Base-by-base conservation (phyloP, 2,329 filamentous ascomycete genomes). In the Sodiomyces alkalinus region DNA sequence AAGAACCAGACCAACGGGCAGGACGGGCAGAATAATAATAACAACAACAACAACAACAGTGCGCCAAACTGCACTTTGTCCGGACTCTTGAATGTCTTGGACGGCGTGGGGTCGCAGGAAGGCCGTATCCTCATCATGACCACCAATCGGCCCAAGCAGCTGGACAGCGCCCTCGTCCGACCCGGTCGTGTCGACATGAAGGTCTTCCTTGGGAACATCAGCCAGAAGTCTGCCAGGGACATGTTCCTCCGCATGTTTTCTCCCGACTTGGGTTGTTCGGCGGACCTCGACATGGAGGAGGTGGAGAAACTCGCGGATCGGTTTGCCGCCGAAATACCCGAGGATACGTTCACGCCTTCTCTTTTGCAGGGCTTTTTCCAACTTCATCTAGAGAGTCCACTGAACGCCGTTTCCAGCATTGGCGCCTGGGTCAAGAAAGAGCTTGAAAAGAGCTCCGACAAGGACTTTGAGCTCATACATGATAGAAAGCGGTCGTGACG, bases 81-180 rank as follows among this genome's bases (percentile, higher is more conserved):
- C 0, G 74, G 71, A 0, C 52, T 82, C 0, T 54, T 82, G 16
- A 82, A 81, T 34, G 69, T 74, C 7, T 64, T 82, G 7, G 76
- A 82, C 37, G 77, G 77, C 3, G 73, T 80, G 0, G 74, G 73
- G 0, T 72, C 70, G 0, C 67, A 70, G 29, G 76, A 82, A 51
- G 77, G 76, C 2, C 63, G 74, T 11, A 72, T 81, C 16, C 60
- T 82, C 12, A 67, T 82, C 44, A 81, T 82, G 74, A 82, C 75
- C 0, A 77, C 74, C 17, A 82, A 81, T 40, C 61, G 66, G 27
- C 63, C 66, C 0, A 71, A 80, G 27, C 62, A 67, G 28, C 62
- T 81, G 0, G 74, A 81, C 41, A 51, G 59, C 2, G 75, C 74
- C 0, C 55, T 82, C 0, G 58, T 78, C 7, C 60, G 76, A 1